phyloP scores from a whole-genome alignment of 2,329 filamentous ascomycete genomes.

The Trichoderma koningiopsis region DNA sequence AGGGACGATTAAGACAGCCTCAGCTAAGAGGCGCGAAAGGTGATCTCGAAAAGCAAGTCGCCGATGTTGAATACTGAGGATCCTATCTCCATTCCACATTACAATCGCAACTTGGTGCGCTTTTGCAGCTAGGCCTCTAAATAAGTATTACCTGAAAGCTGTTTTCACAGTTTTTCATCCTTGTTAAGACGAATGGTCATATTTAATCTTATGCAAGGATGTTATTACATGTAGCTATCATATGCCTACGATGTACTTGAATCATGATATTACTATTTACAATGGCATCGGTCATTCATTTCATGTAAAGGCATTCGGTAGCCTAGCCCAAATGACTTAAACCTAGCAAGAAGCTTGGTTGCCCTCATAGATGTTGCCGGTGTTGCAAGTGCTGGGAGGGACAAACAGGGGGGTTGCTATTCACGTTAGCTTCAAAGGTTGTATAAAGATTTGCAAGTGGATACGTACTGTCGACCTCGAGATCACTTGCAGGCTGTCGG shows the following conservation, averaged over 20 bases:
- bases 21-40: not conserved
- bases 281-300: not conserved
- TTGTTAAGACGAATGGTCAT: not conserved
- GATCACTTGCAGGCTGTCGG: slow-evolving; percentile 24
- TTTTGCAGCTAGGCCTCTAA: not conserved
- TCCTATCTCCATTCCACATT: not conserved
- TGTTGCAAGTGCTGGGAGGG: not conserved
- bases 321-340: not conserved
- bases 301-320: not conserved
- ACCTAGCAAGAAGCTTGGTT: not conserved
- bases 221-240: not conserved
- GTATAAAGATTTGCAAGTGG: not conserved
- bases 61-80: not conserved
- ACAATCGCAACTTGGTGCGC: not conserved
- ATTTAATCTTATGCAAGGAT: not conserved
- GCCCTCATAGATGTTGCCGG: not conserved
- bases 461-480: not conserved
- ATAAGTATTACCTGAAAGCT: not conserved
- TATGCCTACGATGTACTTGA: not conserved
- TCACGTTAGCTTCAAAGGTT: not conserved
- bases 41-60: not conserved
- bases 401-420: not conserved
- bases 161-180: not conserved
- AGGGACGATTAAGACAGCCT: not conserved
- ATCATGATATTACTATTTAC: not conserved